A percentile compares a stretch with the other conserved stretches of the same genome.
These are phyloP conservation scores for Alternaria hordeiaustralica DNA, from an alignment of 2,329 filamentous ascomycete genomes.

Conservation along the genomic window DNA sequence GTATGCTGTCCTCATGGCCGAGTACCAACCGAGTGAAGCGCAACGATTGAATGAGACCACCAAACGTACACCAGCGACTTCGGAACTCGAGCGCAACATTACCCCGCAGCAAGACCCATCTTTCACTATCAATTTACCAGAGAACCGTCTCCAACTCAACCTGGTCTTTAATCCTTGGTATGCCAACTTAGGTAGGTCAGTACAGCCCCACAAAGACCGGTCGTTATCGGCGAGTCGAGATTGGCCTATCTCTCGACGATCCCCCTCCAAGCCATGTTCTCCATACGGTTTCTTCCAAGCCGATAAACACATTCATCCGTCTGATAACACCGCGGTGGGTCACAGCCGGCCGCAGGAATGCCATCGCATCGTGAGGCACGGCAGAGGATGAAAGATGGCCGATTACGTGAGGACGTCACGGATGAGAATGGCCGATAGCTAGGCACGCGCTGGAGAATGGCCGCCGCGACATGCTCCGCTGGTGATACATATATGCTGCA, in stretches of 20 bases:
- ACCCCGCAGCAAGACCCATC: neutral
- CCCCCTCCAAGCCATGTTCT: neutral
- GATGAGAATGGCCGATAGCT: neutral
- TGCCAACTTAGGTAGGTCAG: constrained; percentile 1
- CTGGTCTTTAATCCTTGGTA: neutral
- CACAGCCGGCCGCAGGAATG: neutral
- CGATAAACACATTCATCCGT: constrained; percentile 1
- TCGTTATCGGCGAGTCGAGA: constrained; percentile 12
- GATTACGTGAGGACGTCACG: constrained; percentile 3
- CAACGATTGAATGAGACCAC: neutral
- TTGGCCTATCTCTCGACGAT: constrained; percentile 2
- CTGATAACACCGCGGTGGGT: constrained; percentile 2
- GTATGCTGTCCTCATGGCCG: neutral
- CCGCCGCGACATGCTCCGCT: neutral
- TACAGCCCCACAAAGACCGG: constrained; percentile 2
- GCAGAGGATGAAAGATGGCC: neutral
- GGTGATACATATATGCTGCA: neutral
- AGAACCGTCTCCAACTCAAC: neutral
- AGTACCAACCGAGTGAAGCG: neutral
- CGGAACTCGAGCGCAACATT: neutral
- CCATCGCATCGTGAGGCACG: neutral
- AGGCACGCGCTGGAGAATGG: neutral
- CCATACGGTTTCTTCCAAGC: constrained; percentile 7
- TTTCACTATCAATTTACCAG: neutral
- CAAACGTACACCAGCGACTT: neutral